A percentile compares a stretch with the other conserved stretches of the same genome.
Evolutionary conservation across 805 yeast species (phyloP).

Genomic region (Saturnispora quitensis): DNA sequence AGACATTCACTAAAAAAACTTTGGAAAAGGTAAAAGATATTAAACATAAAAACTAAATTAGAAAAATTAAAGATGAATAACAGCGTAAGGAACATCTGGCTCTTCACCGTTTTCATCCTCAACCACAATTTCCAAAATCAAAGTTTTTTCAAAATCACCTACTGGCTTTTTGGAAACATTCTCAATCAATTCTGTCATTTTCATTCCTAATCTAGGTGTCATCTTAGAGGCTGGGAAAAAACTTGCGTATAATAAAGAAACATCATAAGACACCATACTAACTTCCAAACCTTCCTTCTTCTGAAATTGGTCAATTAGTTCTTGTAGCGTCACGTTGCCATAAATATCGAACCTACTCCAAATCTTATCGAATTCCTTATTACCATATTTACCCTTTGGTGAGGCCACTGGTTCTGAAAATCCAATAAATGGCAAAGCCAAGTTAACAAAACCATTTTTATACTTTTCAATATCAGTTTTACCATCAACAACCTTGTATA

Average conservation of each 20-base stretch:
- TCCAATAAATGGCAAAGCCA: slow-evolving; percentile 93
- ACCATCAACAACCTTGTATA: slow-evolving; percentile 79
- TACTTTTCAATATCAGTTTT: slow-evolving; percentile 71
- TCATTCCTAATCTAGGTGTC: slow-evolving; percentile 62
- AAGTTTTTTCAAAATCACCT: slow-evolving; percentile 60
- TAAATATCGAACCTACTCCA: slow-evolving; percentile 90
- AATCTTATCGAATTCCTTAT: slow-evolving; percentile 70
- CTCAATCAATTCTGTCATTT: slow-evolving; percentile 68
- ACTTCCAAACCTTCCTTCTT: slow-evolving; percentile 78
- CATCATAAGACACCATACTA: slow-evolving; percentile 88
- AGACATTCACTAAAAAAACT: not conserved
- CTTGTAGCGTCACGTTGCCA: slow-evolving; percentile 52
- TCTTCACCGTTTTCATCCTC: slow-evolving; percentile 92
- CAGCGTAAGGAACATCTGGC: slow-evolving; percentile 86
- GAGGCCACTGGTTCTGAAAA: slow-evolving; percentile 94
- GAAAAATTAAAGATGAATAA: slow-evolving; percentile 38
- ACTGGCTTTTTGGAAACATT: slow-evolving; percentile 79
- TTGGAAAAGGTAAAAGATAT: not conserved
- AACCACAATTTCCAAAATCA: slow-evolving; percentile 84
- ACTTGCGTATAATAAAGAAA: slow-evolving; percentile 80
- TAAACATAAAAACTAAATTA: not conserved
- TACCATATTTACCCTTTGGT: slow-evolving; percentile 71
- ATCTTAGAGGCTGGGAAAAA: slow-evolving; percentile 81
- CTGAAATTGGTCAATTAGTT: slow-evolving; percentile 43
- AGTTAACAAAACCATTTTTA: slow-evolving; percentile 85